These are phyloP conservation scores for Sporobolomyces roseus DNA, from an alignment of 768 basidiomycete genomes.

Conservation along the genomic window DNA sequence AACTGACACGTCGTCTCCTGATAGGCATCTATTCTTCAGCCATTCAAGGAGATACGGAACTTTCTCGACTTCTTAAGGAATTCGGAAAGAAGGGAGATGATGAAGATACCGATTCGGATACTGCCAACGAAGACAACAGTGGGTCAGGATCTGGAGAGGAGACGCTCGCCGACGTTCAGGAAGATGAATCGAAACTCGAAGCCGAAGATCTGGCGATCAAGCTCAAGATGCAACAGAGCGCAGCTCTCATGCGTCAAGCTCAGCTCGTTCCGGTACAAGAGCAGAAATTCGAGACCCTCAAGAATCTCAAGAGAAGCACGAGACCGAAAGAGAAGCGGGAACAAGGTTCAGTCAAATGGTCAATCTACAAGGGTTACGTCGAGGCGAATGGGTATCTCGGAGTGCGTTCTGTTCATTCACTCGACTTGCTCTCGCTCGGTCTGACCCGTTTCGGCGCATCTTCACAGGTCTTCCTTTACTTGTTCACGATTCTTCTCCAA, in stretches of 20 bases:
- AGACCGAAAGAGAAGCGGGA: conserved; percentile 46
- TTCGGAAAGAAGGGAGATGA: conserved; percentile 53
- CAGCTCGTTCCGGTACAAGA: conserved; percentile 45
- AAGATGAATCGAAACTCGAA: conserved; percentile 44
- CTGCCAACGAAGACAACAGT: conserved; percentile 30
- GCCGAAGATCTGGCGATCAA: conserved; percentile 42
- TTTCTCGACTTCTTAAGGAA: conserved; percentile 56
- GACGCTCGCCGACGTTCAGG: conserved; percentile 34
- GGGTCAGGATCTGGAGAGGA: conserved; percentile 46
- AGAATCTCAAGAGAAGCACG: conserved; percentile 37
- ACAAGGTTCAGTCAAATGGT: conserved; percentile 50
- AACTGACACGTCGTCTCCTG: conserved; percentile 21
- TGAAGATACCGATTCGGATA: conserved; percentile 36
- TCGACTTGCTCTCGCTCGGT: background rate
- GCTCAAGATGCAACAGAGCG: conserved; percentile 40
- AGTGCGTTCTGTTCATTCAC: conserved; percentile 21
- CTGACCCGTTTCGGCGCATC: background rate
- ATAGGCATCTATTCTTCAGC: conserved; percentile 49
- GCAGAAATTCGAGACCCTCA: conserved; percentile 37
- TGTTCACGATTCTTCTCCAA: conserved; percentile 47
- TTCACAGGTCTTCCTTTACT: conserved; percentile 46
- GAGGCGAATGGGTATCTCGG: conserved; percentile 43
- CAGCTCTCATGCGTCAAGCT: conserved; percentile 45
- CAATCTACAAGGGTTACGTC: conserved; percentile 51
- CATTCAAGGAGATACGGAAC: conserved; percentile 45